Percentiles rank a stretch among this genome's conserved stretches.
Evolutionary conservation across 2,329 filamentous ascomycete species (phyloP).

Genomic region (Hypoxylon sp.): DNA sequence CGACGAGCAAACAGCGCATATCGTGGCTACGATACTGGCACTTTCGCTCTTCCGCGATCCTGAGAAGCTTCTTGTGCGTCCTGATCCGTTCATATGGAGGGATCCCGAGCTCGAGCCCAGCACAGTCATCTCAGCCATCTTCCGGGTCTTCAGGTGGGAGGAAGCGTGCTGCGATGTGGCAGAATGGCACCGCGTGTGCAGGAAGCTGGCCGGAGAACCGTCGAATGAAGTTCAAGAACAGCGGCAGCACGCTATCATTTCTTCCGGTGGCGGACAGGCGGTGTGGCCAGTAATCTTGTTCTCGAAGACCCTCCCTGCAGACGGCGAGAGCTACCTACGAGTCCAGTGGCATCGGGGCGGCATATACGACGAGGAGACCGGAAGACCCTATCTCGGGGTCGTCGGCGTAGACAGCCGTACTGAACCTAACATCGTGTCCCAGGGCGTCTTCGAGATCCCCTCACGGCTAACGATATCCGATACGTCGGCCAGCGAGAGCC

Average conservation of each 20-base stretch:
- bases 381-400: conserved; percentile 2
- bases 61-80: conserved; percentile 17
- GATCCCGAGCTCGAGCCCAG: conserved; percentile 4
- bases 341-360: conserved; percentile 24
- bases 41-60: conserved; percentile 29
- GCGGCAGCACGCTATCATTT: conserved; percentile 12
- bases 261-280: conserved; percentile 16
- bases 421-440: background rate
- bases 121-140: conserved; percentile 33
- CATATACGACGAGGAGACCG: background rate
- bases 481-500: background rate
- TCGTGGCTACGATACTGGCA: conserved; percentile 27
- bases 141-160: background rate
- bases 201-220: conserved; percentile 22
- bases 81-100: conserved; percentile 33
- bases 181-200: conserved; percentile 38
- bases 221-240: background rate
- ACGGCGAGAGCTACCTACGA: conserved; percentile 30
- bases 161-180: conserved; percentile 29
- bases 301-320: background rate
- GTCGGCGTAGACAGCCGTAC: conserved; percentile 9
- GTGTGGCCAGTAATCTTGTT: conserved; percentile 16
- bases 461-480: background rate
- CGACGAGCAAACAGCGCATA: conserved; percentile 28
- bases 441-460: background rate